These are phyloP conservation scores for Dothideomycetidae sp. DNA, from an alignment of 2,329 filamentous ascomycete genomes.

Conservation along the genomic window DNA sequence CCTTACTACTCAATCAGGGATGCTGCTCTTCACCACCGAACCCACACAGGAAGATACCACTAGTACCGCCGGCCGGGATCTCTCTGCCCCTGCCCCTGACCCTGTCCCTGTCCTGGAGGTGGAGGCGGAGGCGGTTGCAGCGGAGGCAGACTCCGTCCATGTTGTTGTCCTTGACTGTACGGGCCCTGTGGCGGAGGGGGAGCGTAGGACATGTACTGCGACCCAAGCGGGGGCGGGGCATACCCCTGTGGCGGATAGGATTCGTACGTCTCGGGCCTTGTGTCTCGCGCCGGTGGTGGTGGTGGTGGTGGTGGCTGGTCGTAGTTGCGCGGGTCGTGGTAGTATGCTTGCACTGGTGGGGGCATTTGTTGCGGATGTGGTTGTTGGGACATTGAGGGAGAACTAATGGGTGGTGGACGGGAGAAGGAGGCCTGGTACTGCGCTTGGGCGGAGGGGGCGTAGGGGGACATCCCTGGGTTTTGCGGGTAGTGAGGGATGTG, in stretches of 20 bases:
- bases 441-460: background rate
- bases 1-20: too few relatives aligned
- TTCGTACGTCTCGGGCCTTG: too few relatives aligned
- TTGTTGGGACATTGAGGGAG: too few relatives aligned
- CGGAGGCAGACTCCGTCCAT: conserved; percentile 1
- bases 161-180: conserved; percentile 3
- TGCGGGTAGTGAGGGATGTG: conserved; percentile 2
- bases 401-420: too few relatives aligned
- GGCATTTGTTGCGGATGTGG: background rate
- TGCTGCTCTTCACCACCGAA: too few relatives aligned
- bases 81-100: conserved; percentile 1
- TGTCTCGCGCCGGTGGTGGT: background rate
- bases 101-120: conserved; percentile 1
- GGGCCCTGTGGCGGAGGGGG: background rate
- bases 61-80: too few relatives aligned
- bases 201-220: background rate
- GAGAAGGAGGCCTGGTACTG: background rate
- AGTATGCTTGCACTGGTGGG: background rate
- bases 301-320: background rate
- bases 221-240: conserved; percentile 1
- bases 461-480: background rate
- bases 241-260: background rate
- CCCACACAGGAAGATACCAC: too few relatives aligned
- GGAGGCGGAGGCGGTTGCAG: conserved; percentile 4
- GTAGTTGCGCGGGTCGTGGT: background rate